Evolutionary conservation across 768 basidiomycete species (phyloP), one percentile per base, ranked within the genome.

Genomic region (Pleurotus salmoneostramineus): DNA sequence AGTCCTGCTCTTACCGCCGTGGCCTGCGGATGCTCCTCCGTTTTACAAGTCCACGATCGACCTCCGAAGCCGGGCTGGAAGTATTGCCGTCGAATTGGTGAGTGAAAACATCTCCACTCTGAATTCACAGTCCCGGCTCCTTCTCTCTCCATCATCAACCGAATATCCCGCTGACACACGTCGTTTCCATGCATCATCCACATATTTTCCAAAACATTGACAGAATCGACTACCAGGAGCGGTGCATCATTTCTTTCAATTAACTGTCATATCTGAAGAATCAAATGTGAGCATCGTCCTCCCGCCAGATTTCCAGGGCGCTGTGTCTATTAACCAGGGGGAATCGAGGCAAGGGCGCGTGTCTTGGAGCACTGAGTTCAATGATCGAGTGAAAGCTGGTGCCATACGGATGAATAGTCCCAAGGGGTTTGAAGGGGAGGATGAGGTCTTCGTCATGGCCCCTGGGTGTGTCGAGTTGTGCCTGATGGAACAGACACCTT

Each of bases 31-130:
- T 8, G 32, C 11, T 17, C 35, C 54, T 17, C 61, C 61, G 32
- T 64, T 55, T 47, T 21, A 14, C 27, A 60, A 58, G 45, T 57
- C 60, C 27, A 44, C 57, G 32, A 56, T 60, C 49, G 50, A 60
- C 61, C 55, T 65, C n/a, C 57, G 56, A 47, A 63, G 52, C 51
- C 59, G 50, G 35, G 56, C 54, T 37, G 61, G 61, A 58, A 45
- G 50, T 55, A 52, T 65, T 42, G 54, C 50, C 11, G 35, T 54
- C 55, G 63, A 64, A 50, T 35, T 62, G n/a, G 61, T 64, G 36
- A 50, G 63, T 56, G 31, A 17, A 56, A 15, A 46, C 21, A 27
- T 27, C 21, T 27, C 21, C 21, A 27, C 21, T 34, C 5, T 31
- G 10, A 11, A 36, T 14, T 33, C 6, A n/a, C 15, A 34, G 47